phyloP scores from a whole-genome alignment of 805 yeast genomes.

The Cyberlindnera nakhonratchasimensis region DNA sequence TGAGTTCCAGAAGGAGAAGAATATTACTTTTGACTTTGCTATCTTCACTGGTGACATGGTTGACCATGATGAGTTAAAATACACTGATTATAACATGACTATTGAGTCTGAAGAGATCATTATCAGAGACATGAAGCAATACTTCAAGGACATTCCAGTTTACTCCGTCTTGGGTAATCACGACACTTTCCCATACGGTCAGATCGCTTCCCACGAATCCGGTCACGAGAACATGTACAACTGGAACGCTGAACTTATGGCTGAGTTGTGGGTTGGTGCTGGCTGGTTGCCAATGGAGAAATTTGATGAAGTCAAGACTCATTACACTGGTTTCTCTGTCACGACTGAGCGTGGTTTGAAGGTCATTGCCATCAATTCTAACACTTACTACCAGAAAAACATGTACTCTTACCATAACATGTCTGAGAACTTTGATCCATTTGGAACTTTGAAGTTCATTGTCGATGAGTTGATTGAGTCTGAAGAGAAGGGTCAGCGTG shows the following conservation, averaged over 20 bases:
- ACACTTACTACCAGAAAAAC: constrained; percentile 63
- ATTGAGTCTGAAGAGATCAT: constrained; percentile 48
- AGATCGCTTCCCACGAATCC: constrained; percentile 50
- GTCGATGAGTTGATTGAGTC: constrained; percentile 59
- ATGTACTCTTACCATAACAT: constrained; percentile 52
- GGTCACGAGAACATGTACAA: constrained; percentile 41
- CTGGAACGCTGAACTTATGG: constrained; percentile 48
- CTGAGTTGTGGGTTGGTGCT: constrained; percentile 45
- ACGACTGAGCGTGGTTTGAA: constrained; percentile 55
- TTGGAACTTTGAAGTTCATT: constrained; percentile 60
- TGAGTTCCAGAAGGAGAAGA: constrained; percentile 31
- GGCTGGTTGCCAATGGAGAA: constrained; percentile 36
- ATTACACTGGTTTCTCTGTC: constrained; percentile 60
- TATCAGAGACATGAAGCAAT: constrained; percentile 49
- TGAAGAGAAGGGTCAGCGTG: constrained; percentile 56
- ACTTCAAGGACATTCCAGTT: constrained; percentile 50
- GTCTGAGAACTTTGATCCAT: constrained; percentile 49
- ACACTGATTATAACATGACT: constrained; percentile 46
- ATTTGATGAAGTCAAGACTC: constrained; percentile 30
- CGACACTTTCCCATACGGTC: constrained; percentile 69
- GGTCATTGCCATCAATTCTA: constrained; percentile 61
- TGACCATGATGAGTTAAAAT: constrained; percentile 56
- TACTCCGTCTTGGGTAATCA: constrained; percentile 67
- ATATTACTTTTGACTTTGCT: constrained; percentile 51
- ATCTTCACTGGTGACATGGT: constrained; percentile 73